A percentile compares a stretch with the other conserved stretches of the same genome.
Conservation (phyloP, 345 rosid genomes). For the Acer yangbiense region DNA sequence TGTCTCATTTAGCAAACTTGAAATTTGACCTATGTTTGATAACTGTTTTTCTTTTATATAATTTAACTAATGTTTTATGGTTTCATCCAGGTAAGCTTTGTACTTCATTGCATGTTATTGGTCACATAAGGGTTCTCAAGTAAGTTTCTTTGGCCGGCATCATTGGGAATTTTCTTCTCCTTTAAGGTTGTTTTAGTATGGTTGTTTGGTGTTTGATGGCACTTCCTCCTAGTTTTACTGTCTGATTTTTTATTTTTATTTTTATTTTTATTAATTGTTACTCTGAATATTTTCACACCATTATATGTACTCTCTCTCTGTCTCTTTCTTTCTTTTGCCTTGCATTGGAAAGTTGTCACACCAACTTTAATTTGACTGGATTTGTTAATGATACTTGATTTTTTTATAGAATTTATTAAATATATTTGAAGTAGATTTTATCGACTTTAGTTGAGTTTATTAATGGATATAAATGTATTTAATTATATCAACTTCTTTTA, state of each 20-base stretch:
- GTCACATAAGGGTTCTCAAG: constrained; percentile 83
- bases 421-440: no score
- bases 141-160: constrained; percentile 40
- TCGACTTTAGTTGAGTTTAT: no score
- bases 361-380: no score
- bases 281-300: neutral
- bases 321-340: no score
- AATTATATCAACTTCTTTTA: no score
- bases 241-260: no score
- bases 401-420: no score
- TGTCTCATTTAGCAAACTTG: constrained; percentile 4
- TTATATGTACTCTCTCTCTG: neutral
- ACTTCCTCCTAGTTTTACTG: neutral
- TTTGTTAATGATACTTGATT: no score
- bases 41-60: neutral
- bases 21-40: constrained; percentile 3
- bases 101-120: constrained; percentile 81
- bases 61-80: constrained; percentile 19
- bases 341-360: neutral
- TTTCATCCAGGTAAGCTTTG: constrained; percentile 68
- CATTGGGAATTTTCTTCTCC: constrained; percentile 10
- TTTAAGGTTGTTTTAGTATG: neutral
- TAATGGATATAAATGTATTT: no score
- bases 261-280: no score
- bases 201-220: neutral